These are phyloP conservation scores for Lachancea fermentati DNA, from an alignment of 805 yeast genomes.

Conservation along the genomic window DNA sequence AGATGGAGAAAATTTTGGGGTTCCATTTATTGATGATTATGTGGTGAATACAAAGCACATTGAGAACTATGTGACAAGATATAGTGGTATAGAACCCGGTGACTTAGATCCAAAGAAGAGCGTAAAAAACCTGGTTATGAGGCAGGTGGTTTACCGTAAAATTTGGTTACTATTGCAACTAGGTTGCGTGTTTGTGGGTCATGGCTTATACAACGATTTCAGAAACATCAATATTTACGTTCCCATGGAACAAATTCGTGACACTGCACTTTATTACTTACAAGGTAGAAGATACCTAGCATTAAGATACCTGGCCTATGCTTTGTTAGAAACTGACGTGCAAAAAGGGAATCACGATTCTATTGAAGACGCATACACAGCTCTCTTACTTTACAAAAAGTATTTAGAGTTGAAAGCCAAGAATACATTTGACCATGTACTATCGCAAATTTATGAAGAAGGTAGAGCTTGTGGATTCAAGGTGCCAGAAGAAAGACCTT, in stretches of 20 bases:
- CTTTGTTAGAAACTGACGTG: constrained; percentile 64
- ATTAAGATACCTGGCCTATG: constrained; percentile 80
- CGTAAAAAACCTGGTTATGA: constrained; percentile 61
- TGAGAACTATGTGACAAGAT: constrained; percentile 81
- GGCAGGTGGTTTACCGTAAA: constrained; percentile 79
- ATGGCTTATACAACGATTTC: constrained; percentile 87
- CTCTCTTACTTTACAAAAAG: constrained; percentile 67
- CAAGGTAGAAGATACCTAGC: constrained; percentile 76
- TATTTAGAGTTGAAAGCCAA: constrained; percentile 55
- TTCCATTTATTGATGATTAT: constrained; percentile 89
- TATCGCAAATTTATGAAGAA: constrained; percentile 65
- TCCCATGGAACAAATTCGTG: constrained; percentile 79
- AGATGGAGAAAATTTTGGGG: constrained; percentile 57
- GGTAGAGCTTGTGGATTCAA: constrained; percentile 40
- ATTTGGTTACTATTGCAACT: constrained; percentile 85
- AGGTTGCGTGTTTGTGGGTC: constrained; percentile 93
- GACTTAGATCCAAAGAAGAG: constrained; percentile 74
- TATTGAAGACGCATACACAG: constrained; percentile 90
- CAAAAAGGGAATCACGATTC: constrained; percentile 96
- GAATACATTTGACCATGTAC: constrained; percentile 55
- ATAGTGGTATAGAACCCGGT: constrained; percentile 90
- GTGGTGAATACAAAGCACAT: constrained; percentile 67
- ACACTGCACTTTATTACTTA: constrained; percentile 77
- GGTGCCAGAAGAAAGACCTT: constrained; percentile 21
- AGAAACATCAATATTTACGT: constrained; percentile 88